Evolutionary conservation across 2,329 filamentous ascomycete genomes (phyloP).

Genomic region (Thyridium curvatum): DNA sequence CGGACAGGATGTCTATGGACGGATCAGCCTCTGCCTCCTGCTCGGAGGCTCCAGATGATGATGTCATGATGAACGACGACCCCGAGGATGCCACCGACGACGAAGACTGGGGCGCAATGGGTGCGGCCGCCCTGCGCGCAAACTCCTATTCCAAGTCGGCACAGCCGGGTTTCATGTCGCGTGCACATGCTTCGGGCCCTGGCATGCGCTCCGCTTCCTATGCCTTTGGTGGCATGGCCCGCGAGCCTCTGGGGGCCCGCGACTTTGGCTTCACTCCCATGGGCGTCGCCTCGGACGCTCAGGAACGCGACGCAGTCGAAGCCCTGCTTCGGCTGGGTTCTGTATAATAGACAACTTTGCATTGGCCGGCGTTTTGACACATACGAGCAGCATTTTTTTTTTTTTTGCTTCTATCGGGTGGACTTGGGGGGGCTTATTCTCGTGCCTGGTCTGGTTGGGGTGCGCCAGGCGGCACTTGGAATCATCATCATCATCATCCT

Average conservation of each 20-base stretch:
- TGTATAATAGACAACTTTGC: conserved; percentile 54
- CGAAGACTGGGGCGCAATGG: conserved; percentile 90
- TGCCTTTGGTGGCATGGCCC: conserved; percentile 47
- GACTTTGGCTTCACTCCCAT: conserved; percentile 47
- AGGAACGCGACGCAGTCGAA: conserved; percentile 77
- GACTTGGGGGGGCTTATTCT: background rate
- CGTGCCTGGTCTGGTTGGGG: conserved; percentile 1
- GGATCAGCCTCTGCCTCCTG: conserved; percentile 66
- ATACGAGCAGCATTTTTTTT: conserved; percentile 2
- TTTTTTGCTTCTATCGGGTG: conserved; percentile 1
- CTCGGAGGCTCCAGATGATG: conserved; percentile 65
- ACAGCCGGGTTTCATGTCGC: conserved; percentile 38
- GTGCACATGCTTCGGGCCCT: conserved; percentile 39
- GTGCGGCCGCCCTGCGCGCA: conserved; percentile 74
- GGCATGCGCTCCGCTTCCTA: conserved; percentile 41
- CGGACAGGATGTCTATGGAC: conserved; percentile 90
- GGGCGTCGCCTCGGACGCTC: conserved; percentile 52
- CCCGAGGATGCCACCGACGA: conserved; percentile 86
- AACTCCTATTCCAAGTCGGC: conserved; percentile 53
- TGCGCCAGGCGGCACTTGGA: background rate
- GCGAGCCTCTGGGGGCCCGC: conserved; percentile 40
- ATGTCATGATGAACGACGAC: conserved; percentile 61
- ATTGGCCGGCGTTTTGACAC: conserved; percentile 44
- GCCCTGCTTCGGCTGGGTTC: conserved; percentile 76
- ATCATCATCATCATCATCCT: conserved; percentile 1